Evolutionary conservation across 75 land plant genomes (phyloP), one percentile per base, ranked within the genome.

Genomic region (Cunninghamia lanceolata): DNA sequence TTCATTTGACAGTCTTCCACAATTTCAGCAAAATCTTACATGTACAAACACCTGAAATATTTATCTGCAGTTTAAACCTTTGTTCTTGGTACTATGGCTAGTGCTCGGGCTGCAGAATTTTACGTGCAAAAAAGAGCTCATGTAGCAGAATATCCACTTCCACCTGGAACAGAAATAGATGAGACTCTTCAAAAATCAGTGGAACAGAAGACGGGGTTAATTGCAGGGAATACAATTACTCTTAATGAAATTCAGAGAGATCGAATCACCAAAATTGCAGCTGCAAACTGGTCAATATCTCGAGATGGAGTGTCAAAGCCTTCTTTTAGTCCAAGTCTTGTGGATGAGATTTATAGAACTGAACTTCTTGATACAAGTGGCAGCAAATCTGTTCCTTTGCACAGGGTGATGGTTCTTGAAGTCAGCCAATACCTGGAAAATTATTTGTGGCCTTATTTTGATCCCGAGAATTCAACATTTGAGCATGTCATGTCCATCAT

Each of bases 401-500:
- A 98, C 85, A 88, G 99, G 84, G 97, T 95, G 35, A 96, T 95
- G 99, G 91, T 98, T 38, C 87, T 98, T 86, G 99, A 98, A 87
- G 97, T 98, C 7, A 95, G 99, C 74, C 99, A 98, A 95, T 98
- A 98, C 85, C 86, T 98, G 91, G 99, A 98, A 94, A 98, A 95
- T 82, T 97, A 97, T 80, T 88, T 98, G 54, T 98, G 96, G 99
- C 99, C 99, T 10, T 92, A 97, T 89, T 98, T 98, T 84, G 94
- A 95, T 80, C 91, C 97, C 10, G 93, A 92, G 71, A 91, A 88
- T 2, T 92, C 99, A 3, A 84, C 95, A 1, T 94, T 97, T 82
- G 99, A 98, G 91, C 99, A 98, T 86, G 95, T 98, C 21, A 98
- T 98, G 99, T 98, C 99, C 11, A 98, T 98, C 89, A 90, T 98